phyloP scores from a whole-genome alignment of 495 filamentous ascomycete genomes.

The Cercophora scortea region DNA sequence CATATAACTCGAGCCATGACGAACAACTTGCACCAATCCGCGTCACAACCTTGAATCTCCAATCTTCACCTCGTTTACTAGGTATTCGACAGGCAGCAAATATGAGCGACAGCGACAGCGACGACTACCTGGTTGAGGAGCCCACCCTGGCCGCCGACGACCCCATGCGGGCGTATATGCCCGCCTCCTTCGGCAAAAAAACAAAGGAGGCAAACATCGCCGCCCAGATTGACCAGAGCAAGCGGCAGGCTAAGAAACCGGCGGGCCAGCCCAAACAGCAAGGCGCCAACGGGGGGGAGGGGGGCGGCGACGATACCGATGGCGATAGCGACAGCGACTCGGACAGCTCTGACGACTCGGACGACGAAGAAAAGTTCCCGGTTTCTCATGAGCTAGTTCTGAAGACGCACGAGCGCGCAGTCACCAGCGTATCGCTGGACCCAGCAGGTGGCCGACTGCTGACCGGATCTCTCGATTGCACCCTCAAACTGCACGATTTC shows the following conservation, averaged over 20 bases:
- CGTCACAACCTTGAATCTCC: no score
- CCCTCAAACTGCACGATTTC: slow-evolving; percentile 89
- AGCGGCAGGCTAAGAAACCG: slow-evolving; percentile 42
- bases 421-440: slow-evolving; percentile 79
- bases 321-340: slow-evolving; percentile 49
- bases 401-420: slow-evolving; percentile 83
- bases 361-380: slow-evolving; percentile 83
- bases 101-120: slow-evolving; percentile 56
- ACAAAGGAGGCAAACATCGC: slow-evolving; percentile 62
- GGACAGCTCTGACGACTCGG: slow-evolving; percentile 44
- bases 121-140: slow-evolving; percentile 51
- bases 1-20: no score
- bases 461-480: slow-evolving; percentile 85
- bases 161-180: slow-evolving; percentile 73
- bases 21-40: no score
- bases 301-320: slow-evolving; percentile 42
- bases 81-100: slow-evolving; percentile 1
- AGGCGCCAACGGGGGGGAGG: slow-evolving; percentile 33
- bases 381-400: slow-evolving; percentile 88
- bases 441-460: slow-evolving; percentile 77
- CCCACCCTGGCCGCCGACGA: slow-evolving; percentile 53
- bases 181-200: slow-evolving; percentile 81
- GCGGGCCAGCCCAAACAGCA: slow-evolving; percentile 22
- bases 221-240: slow-evolving; percentile 71
- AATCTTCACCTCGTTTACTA: background rate